A percentile compares a stretch with the other conserved stretches of the same genome.
These are phyloP conservation scores for Nakaseomyces sp. DNA, from an alignment of 1,139 yeast species.

Conservation along the genomic window DNA sequence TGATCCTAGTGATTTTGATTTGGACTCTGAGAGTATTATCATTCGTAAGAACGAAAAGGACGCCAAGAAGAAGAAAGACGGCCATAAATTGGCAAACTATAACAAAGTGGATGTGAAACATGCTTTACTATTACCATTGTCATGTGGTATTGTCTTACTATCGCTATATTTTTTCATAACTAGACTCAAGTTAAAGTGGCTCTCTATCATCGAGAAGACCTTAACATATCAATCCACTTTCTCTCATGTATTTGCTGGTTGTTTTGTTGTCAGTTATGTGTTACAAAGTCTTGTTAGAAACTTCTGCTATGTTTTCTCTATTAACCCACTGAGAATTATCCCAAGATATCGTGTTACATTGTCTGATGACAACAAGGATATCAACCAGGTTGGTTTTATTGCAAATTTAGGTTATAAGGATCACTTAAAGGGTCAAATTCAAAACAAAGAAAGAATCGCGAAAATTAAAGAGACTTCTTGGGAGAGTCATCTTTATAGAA, in stretches of 20 bases:
- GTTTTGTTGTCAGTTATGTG: slow-evolving; percentile 14
- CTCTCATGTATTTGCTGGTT: slow-evolving; percentile 12
- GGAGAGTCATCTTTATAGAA: slow-evolving; percentile 10
- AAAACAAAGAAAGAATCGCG: slow-evolving; percentile 11
- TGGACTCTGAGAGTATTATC: slow-evolving; percentile 16
- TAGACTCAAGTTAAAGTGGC: slow-evolving; percentile 13
- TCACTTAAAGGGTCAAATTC: slow-evolving; percentile 10
- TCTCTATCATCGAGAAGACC: slow-evolving; percentile 8
- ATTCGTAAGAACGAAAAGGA: slow-evolving; percentile 9
- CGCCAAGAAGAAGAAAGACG: slow-evolving; percentile 10
- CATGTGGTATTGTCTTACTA: slow-evolving; percentile 13
- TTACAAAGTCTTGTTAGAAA: slow-evolving; percentile 12
- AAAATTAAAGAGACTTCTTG: slow-evolving; percentile 12
- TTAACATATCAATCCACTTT: slow-evolving; percentile 12
- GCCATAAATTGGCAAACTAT: slow-evolving; percentile 3
- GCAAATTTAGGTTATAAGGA: slow-evolving; percentile 18
- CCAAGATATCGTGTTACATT: slow-evolving; percentile 20
- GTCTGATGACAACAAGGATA: slow-evolving; percentile 18
- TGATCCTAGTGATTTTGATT: slow-evolving; percentile 22
- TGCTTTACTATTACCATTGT: slow-evolving; percentile 17
- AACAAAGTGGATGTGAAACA: slow-evolving; percentile 13
- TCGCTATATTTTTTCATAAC: slow-evolving; percentile 15
- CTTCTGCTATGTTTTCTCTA: slow-evolving; percentile 9
- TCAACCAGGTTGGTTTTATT: slow-evolving; percentile 13
- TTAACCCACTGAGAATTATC: slow-evolving; percentile 12